A percentile compares a stretch with the other conserved stretches of the same genome.
These are phyloP conservation scores for Leishmania arabica DNA, from an alignment of 208 protist species.

Conservation along the genomic window DNA sequence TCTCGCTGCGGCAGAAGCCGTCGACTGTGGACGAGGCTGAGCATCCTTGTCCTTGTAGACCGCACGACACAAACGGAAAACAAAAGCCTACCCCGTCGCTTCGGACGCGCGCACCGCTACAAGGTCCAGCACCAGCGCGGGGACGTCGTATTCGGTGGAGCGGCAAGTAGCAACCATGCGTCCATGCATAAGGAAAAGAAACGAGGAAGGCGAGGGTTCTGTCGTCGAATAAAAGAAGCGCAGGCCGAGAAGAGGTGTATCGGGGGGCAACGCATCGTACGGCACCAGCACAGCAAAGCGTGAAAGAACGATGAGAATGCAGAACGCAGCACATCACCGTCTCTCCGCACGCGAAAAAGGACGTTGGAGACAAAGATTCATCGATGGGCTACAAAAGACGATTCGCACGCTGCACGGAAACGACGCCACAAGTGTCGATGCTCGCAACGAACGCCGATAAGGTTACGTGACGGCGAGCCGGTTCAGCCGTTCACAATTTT, in stretches of 20 bases:
- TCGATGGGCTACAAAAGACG: neutral
- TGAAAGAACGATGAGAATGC: neutral
- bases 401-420: neutral
- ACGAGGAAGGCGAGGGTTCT: neutral
- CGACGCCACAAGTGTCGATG: neutral
- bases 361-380: neutral
- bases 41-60: neutral
- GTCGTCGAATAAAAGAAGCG: neutral
- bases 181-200: neutral
- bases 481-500: neutral
- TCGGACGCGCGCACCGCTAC: neutral
- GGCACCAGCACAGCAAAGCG: neutral
- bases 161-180: neutral
- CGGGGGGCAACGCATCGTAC: too few species aligned
- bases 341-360: neutral
- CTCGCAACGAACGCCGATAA: neutral
- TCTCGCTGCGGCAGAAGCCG: slow-evolving; percentile 36
- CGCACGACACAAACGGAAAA: neutral
- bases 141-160: too few species aligned
- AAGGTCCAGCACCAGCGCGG: neutral
- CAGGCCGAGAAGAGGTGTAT: neutral
- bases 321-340: neutral
- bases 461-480: neutral
- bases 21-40: neutral
- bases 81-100: neutral